Conservation (phyloP, 2,329 filamentous ascomycete genomes). For the Zymoseptoria ardabiliae region DNA sequence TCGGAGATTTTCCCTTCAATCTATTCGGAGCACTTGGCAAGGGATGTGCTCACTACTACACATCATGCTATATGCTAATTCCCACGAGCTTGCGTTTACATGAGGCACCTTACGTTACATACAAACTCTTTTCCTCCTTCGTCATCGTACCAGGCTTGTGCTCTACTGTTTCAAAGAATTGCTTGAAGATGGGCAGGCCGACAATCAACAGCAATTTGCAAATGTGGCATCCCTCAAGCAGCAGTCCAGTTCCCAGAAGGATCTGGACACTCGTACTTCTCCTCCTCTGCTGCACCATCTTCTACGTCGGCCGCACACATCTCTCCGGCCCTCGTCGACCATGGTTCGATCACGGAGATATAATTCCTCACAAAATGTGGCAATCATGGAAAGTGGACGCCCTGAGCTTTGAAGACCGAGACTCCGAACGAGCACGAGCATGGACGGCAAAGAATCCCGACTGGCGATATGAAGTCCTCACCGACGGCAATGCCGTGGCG, state of each 20-base stretch:
- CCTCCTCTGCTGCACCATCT: not conserved
- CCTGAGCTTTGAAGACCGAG: constrained; percentile 56
- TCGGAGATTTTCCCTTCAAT: not conserved
- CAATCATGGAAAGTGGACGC: constrained; percentile 68
- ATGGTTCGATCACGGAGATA: not conserved
- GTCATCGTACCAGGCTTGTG: too few species aligned
- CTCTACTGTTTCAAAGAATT: not conserved
- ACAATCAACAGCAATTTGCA: not conserved
- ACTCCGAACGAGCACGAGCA: constrained; percentile 51
- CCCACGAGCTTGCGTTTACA: not conserved
- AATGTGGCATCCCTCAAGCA: not conserved
- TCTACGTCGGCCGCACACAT: not conserved
- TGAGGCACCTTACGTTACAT: not conserved
- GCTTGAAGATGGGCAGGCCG: not conserved
- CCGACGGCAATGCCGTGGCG: constrained; percentile 57
- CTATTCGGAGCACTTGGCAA: not conserved
- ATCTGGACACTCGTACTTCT: not conserved
- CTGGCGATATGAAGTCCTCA: constrained; percentile 61
- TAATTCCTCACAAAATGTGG: constrained; percentile 60
- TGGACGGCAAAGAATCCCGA: constrained; percentile 60
- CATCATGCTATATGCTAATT: not conserved
- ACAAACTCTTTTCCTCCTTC: not conserved
- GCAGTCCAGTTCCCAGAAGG: not conserved
- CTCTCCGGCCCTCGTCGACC: not conserved
- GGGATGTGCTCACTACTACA: not conserved